These are phyloP conservation scores for Fonsecaea pedrosoi DNA, from an alignment of 2,329 filamentous ascomycete species.

Conservation along the genomic window DNA sequence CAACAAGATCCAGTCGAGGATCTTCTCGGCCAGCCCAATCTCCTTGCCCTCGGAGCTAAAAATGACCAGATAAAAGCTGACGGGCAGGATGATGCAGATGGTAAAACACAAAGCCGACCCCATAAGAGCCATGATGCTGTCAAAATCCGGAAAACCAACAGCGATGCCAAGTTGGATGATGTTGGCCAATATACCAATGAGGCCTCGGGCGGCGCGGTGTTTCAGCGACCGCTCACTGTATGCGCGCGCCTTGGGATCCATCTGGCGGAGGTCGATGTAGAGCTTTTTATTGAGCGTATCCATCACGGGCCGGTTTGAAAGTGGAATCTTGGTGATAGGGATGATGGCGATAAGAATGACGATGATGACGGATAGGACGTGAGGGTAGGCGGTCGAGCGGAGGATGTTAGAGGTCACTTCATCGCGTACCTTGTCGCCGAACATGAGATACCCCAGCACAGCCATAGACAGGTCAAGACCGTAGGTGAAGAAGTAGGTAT, in stretches of 20 bases:
- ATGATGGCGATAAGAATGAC: slow-evolving; percentile 90
- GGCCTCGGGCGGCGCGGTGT: slow-evolving; percentile 64
- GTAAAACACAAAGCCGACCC: slow-evolving; percentile 90
- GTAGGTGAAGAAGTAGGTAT: slow-evolving; percentile 88
- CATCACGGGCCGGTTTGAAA: slow-evolving; percentile 84
- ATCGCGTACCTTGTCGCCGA: slow-evolving; percentile 84
- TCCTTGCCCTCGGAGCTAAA: slow-evolving; percentile 77
- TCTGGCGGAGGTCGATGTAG: slow-evolving; percentile 68
- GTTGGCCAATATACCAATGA: slow-evolving; percentile 70
- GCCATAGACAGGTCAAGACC: slow-evolving; percentile 82
- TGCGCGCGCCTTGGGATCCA: slow-evolving; percentile 40
- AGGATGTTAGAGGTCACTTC: slow-evolving; percentile 93
- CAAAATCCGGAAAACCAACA: slow-evolving; percentile 77
- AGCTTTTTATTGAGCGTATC: slow-evolving; percentile 81
- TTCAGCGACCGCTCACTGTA: slow-evolving; percentile 56
- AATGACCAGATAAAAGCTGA: slow-evolving; percentile 88
- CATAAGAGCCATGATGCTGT: slow-evolving; percentile 89
- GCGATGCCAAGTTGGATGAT: slow-evolving; percentile 78
- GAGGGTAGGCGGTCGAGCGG: slow-evolving; percentile 74
- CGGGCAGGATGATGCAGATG: slow-evolving; percentile 89
- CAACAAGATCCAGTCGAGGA: slow-evolving; percentile 73
- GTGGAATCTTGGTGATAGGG: slow-evolving; percentile 90
- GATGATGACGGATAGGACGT: slow-evolving; percentile 75
- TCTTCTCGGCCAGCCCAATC: slow-evolving; percentile 67
- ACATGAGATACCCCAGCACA: slow-evolving; percentile 88